These are phyloP conservation scores for Myriosclerotinia duriaeana DNA, from an alignment of 2,329 filamentous ascomycete genomes.

Conservation along the genomic window DNA sequence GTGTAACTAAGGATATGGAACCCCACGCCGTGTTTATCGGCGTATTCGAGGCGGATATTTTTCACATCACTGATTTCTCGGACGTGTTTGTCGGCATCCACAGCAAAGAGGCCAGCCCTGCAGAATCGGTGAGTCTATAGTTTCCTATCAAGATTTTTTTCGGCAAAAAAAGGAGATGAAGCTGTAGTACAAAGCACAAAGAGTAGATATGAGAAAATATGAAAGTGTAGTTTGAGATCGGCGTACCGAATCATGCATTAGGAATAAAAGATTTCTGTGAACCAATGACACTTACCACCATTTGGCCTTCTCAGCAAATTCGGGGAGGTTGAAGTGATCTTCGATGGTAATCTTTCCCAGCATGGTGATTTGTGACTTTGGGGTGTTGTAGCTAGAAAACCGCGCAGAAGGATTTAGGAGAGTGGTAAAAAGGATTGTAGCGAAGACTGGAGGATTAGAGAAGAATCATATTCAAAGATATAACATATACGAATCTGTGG, in stretches of 20 bases:
- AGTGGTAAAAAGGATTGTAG: neutral
- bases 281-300: slow-evolving; percentile 47
- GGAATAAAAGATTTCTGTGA: too few relatives aligned
- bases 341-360: slow-evolving; percentile 18
- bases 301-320: slow-evolving; percentile 46
- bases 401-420: too few relatives aligned
- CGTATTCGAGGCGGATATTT: slow-evolving; percentile 45
- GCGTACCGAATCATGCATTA: too few relatives aligned
- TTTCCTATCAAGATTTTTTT: too few relatives aligned
- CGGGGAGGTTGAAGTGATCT: slow-evolving; percentile 19
- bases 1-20: slow-evolving; percentile 52
- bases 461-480: neutral
- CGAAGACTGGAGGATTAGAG: neutral
- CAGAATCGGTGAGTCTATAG: too few relatives aligned
- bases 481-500: neutral
- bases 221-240: too few relatives aligned
- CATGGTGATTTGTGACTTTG: neutral
- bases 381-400: neutral
- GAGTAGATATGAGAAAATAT: too few relatives aligned
- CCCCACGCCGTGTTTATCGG: slow-evolving; percentile 50
- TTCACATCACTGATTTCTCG: slow-evolving; percentile 54
- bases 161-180: too few relatives aligned
- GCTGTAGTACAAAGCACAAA: too few relatives aligned
- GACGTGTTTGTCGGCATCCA: slow-evolving; percentile 58
- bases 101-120: slow-evolving; percentile 56